phyloP scores from a whole-genome alignment of 2,329 filamentous ascomycete genomes.

The Polytolypa hystricis region DNA sequence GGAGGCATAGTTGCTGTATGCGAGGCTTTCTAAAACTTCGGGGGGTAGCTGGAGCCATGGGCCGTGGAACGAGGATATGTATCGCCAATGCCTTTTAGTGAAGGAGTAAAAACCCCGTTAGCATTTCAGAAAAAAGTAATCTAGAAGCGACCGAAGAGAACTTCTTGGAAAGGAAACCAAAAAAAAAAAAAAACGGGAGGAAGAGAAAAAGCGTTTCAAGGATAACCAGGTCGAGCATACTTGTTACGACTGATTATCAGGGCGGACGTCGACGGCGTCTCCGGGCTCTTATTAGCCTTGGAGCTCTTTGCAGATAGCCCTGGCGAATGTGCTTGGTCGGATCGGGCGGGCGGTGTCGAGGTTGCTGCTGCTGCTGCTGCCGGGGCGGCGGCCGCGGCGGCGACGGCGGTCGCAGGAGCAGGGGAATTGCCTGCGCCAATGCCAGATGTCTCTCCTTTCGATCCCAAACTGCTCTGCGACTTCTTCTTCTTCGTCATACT shows the following conservation, averaged over 20 bases:
- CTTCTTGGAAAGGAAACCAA: not conserved
- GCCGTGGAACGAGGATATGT: slow-evolving; percentile 73
- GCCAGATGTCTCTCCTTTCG: slow-evolving; percentile 2
- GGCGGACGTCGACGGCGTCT: slow-evolving; percentile 34
- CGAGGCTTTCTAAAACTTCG: slow-evolving; percentile 67
- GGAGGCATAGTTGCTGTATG: slow-evolving; percentile 68
- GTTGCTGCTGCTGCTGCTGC: slow-evolving; percentile 3
- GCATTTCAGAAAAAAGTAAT: too few relatives aligned
- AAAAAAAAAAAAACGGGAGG: not conserved
- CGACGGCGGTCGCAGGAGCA: not conserved
- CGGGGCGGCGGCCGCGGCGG: slow-evolving; percentile 2
- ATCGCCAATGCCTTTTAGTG: slow-evolving; percentile 63
- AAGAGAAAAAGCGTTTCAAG: not conserved
- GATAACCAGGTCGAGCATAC: too few relatives aligned
- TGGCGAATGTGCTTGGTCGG: slow-evolving; percentile 4
- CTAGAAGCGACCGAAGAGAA: not conserved
- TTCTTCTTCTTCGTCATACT: slow-evolving; percentile 15
- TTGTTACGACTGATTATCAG: slow-evolving; percentile 58
- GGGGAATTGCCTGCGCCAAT: not conserved
- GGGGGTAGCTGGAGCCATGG: slow-evolving; percentile 71
- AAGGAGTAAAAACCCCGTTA: too few relatives aligned
- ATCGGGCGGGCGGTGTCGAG: slow-evolving; percentile 3
- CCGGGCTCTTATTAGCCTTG: slow-evolving; percentile 7
- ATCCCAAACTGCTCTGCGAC: slow-evolving; percentile 9
- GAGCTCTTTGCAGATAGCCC: slow-evolving; percentile 5